Evolutionary conservation across 305 asterid species (phyloP).

Genomic region (Solanum chacoense): DNA sequence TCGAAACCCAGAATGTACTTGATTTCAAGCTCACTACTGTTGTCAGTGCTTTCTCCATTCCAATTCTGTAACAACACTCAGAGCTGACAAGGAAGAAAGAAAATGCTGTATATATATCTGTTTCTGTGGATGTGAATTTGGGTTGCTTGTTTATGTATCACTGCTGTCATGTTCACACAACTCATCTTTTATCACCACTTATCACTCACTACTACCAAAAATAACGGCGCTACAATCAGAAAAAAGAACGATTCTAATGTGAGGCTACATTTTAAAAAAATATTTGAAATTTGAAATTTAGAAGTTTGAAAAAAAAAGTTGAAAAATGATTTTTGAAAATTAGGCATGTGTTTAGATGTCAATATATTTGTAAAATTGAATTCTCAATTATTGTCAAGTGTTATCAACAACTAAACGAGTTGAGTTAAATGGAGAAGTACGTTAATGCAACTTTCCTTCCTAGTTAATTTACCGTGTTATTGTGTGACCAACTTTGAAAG

Average conservation of each 20-base stretch:
- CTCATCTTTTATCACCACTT: background rate
- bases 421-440: background rate
- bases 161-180: background rate
- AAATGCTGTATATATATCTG: background rate
- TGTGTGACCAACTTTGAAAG: background rate
- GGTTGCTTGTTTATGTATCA: background rate
- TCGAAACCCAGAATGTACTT: constrained; percentile 72
- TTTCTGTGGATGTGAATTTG: background rate
- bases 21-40: constrained; percentile 81
- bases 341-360: background rate
- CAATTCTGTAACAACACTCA: background rate
- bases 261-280: background rate
- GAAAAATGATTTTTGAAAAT: background rate
- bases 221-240: background rate
- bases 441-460: background rate
- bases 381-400: background rate
- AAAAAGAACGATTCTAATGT: background rate
- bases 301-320: too few relatives aligned
- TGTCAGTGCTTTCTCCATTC: constrained; percentile 78
- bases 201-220: background rate
- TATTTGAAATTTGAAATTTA: too few relatives aligned
- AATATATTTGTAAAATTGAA: too few relatives aligned
- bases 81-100: background rate
- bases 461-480: background rate
- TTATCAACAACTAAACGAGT: background rate